Conservation (phyloP, 345 rosid species). For the Erodium maritimum region DNA sequence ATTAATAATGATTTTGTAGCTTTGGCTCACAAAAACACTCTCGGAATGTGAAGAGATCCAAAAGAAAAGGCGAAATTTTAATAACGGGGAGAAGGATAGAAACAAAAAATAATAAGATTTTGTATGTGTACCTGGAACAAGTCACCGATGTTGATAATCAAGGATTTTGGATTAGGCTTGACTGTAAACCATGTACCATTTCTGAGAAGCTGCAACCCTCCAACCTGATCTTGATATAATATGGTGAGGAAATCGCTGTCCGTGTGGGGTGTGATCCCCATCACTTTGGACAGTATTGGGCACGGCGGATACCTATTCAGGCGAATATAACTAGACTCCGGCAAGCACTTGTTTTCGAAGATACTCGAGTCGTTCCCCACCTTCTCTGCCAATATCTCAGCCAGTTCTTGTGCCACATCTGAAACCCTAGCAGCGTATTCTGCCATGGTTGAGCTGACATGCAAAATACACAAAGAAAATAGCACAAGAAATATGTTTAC, state of each 20-base stretch:
- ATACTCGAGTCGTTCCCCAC: not conserved
- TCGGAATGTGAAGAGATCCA: too few relatives aligned
- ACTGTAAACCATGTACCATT: not conserved
- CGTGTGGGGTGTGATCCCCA: not conserved
- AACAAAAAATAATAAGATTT: too few relatives aligned
- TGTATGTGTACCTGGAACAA: not conserved
- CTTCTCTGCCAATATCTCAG: slow-evolving; percentile 1
- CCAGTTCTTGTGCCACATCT: not conserved
- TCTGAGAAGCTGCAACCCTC: not conserved
- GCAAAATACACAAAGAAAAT: too few relatives aligned
- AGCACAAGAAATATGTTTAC: too few relatives aligned
- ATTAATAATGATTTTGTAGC: too few relatives aligned
- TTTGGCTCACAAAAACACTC: too few relatives aligned
- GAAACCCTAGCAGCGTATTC: not conserved
- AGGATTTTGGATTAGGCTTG: not conserved
- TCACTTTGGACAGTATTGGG: not conserved
- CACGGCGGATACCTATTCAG: slow-evolving; percentile 1
- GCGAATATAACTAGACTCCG: not conserved
- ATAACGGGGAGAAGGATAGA: not conserved
- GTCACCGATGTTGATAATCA: slow-evolving; percentile 1
- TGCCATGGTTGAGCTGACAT: not conserved
- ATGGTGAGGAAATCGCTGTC: slow-evolving; percentile 1
- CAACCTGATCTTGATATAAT: not conserved
- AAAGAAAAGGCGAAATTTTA: too few relatives aligned
- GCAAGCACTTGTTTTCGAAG: not conserved